A percentile compares a stretch with the other conserved stretches of the same genome.
Conservation (phyloP, 805 yeast genomes). For the Candida vartiovaarae region DNA sequence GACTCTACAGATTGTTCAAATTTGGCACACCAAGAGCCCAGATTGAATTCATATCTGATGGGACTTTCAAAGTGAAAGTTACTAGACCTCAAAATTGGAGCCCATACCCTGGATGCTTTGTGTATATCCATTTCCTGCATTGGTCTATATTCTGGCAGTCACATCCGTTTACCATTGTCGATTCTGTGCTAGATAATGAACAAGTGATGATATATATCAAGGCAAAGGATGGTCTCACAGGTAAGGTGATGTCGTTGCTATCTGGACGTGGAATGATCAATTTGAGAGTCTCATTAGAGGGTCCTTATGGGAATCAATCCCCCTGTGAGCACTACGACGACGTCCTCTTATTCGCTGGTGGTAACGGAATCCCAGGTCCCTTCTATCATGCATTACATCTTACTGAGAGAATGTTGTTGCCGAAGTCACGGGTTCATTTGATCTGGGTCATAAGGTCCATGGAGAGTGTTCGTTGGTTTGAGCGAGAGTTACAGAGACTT, state of each 20-base stretch:
- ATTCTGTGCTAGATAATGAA: slow-evolving; percentile 31
- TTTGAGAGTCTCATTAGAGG: slow-evolving; percentile 44
- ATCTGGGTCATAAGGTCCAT: slow-evolving; percentile 59
- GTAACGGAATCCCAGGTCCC: slow-evolving; percentile 46
- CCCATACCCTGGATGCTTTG: slow-evolving; percentile 47
- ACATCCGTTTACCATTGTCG: slow-evolving; percentile 62
- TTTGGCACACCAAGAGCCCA: slow-evolving; percentile 17
- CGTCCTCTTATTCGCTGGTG: slow-evolving; percentile 41
- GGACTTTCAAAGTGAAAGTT: slow-evolving; percentile 37
- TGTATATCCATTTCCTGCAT: slow-evolving; percentile 49
- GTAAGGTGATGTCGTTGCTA: slow-evolving; percentile 3
- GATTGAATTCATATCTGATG: slow-evolving; percentile 27
- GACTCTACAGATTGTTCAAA: slow-evolving; percentile 30
- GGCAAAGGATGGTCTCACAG: slow-evolving; percentile 50
- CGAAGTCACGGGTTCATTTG: slow-evolving; percentile 33
- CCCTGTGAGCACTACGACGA: slow-evolving; percentile 32
- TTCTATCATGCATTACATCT: slow-evolving; percentile 33
- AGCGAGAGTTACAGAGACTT: slow-evolving; percentile 16
- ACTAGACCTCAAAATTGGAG: slow-evolving; percentile 40
- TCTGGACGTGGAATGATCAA: slow-evolving; percentile 4
- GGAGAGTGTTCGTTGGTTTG: slow-evolving; percentile 44
- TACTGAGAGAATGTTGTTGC: slow-evolving; percentile 15
- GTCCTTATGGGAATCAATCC: slow-evolving; percentile 49
- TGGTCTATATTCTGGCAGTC: slow-evolving; percentile 55
- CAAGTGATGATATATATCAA: slow-evolving; percentile 38